Evolutionary conservation across 2,329 filamentous ascomycete species (phyloP).

Genomic region (Sphaerostilbella broomeana): DNA sequence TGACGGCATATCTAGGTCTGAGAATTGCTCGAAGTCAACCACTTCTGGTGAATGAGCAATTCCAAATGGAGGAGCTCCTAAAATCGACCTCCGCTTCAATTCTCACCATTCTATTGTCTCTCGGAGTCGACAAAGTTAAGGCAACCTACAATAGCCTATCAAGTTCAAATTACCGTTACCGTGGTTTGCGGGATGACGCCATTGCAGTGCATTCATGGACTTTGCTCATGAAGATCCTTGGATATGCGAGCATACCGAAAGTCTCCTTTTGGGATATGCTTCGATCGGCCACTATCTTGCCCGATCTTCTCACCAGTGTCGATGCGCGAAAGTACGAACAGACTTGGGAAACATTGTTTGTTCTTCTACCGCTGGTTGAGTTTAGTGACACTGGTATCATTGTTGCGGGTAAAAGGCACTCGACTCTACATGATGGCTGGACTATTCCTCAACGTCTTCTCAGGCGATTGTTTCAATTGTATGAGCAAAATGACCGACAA

Average conservation of each 20-base stretch:
- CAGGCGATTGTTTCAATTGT: conserved; percentile 51
- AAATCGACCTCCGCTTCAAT: conserved; percentile 34
- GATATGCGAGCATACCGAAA: conserved; percentile 42
- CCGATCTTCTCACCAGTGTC: conserved; percentile 17
- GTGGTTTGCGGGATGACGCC: conserved; percentile 45
- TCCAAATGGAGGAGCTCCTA: conserved; percentile 44
- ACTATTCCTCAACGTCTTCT: conserved; percentile 49
- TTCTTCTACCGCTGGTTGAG: conserved; percentile 53
- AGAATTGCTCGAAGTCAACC: conserved; percentile 36
- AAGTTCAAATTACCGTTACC: conserved; percentile 38
- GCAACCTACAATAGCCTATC: conserved; percentile 44
- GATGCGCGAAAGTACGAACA: conserved; percentile 47
- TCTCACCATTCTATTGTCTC: conserved; percentile 34
- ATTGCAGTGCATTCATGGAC: conserved; percentile 50
- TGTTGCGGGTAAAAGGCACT: conserved; percentile 26
- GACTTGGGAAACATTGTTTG: conserved; percentile 54
- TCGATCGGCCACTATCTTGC: conserved; percentile 35
- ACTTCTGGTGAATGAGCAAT: conserved; percentile 28
- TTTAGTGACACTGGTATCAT: conserved; percentile 51
- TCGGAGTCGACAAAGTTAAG: conserved; percentile 38
- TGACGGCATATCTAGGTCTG: conserved; percentile 32
- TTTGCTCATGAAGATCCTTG: conserved; percentile 47
- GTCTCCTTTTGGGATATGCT: conserved; percentile 56
- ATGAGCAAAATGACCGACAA: conserved; percentile 49
- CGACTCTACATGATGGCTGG: conserved; percentile 49